Evolutionary conservation across 116 monocot genomes (phyloP), one percentile per base, ranked within the genome.

Genomic region (Iris pallida): DNA sequence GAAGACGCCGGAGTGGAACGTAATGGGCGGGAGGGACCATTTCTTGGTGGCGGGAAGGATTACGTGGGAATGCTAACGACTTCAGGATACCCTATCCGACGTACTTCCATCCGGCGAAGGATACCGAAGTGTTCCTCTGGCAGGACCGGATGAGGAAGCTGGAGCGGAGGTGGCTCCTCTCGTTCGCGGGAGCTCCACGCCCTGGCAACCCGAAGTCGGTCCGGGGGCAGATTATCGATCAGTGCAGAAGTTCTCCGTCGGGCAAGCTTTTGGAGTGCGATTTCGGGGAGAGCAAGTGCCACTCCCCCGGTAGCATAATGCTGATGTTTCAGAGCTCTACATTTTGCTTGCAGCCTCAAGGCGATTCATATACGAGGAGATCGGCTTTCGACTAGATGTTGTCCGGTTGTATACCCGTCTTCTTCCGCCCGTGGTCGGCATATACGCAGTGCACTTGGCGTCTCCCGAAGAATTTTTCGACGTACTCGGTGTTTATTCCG

Each of bases 41-140:
- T 97, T 97, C 42, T 70, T 97, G 75, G 97, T 97, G 4, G 92
- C 89, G 0, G 97, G 97, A 7, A 86, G 97, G 79, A 97, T 92
- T 68, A 90, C 97, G 7, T 97, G 97, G 97, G 97, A 88, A 92
- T 80, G 87, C 90, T 7, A 97, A 97, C 70, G 97, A 97, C 79
- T 86, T 89, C 76, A 92, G 82, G 9, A 85, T 97, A 18, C 97
- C 97, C 0, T 97, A 97, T 52, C 97, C 97, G 0, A 88, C 97
- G 10, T 97, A 97, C 65, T 97, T 97, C 62, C 97, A 97, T 71
- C 97, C 97, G 1, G 80, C 82, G 4, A 85, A 67, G 63, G 89
- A 97, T 66, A 66, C 79, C 4, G 90, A 97, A 18, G 97, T 97
- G 18, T 82, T 92, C 19, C 57, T 78, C n/a, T 97, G 97, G 97